Evolutionary conservation across 192 early-diverging fungal genomes (phyloP), one percentile per base, ranked within the genome.

Genomic region (Gamsiella multidivaricata): DNA sequence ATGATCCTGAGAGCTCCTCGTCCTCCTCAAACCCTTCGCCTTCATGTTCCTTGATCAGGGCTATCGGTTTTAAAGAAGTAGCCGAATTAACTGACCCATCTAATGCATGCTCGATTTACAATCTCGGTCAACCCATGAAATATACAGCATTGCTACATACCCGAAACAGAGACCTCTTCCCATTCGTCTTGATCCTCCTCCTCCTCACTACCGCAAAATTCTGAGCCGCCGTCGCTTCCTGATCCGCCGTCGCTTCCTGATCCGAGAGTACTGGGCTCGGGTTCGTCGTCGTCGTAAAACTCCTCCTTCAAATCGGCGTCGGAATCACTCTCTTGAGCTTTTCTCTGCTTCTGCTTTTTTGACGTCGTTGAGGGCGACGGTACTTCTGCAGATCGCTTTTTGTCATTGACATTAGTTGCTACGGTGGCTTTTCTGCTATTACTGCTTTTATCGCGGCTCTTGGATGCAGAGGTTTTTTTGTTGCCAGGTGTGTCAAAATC

Each of bases 101-200:
- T n/a, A n/a, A n/a, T n/a, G n/a, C n/a, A n/a, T n/a, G n/a, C n/a
- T n/a, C n/a, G 46, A 65, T 32, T 37, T 51, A 42, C 54, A 37
- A n/a, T 11, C 31, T 26, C 12, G n/a, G 22, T 0, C 1, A n/a
- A 3, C 18, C 0, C 7, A 9, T 29, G 7, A 36, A 42, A 3
- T 47, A 18, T 8, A 26, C 2, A 36, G 7, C 10, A 42, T 56
- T 59, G 26, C 23, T 43, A 29, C 46, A 29, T 31, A 28, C 70
- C 65, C 17, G 84, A 54, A 8, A 84, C 31, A 1, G 65, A 42
- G 1, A 87, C 81, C 18, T 79, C 81, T 39, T 85, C 84, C 84
- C 84, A 87, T 20, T 85, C 83, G 26, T 76, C 70, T 28, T 68
- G 70, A 15, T 85, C 81, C 6, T 65, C 68, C 5, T 74, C 66